Base-by-base conservation (phyloP, 441 rosid genomes). In the Viola pubescens region DNA sequence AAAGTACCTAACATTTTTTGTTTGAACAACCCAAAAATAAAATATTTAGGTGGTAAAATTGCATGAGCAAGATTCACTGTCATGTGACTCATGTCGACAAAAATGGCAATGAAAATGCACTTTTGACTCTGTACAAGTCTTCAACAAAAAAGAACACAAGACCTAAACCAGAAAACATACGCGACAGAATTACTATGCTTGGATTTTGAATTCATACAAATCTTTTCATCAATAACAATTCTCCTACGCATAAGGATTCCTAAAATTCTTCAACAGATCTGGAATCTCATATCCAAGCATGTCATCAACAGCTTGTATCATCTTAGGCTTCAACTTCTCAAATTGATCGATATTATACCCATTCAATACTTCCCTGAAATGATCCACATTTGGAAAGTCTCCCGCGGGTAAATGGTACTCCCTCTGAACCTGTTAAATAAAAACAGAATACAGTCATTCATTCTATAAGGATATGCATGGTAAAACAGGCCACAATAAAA, bases 251-350 rank as follows among this genome's bases (percentile, higher is more conserved):
- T 88, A 90, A 9, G 97, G 97, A 69, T 90, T 90, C 71, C 74
- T 75, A 71, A 90, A 90, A 63, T 60, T 77, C 73, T 86, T 88
- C 78, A 86, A 71, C 54, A 86, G 86, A 11, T 86, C 76, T 0
- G 96, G 97, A 55, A 90, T 90, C 72, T 88, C 95, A 52, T 90
- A 81, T 14, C 79, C 96, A 69, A 90, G 66, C 97, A 90, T 90
- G 68, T 90, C 94, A 67, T 90, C 97, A 7, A 90, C 88, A 4
- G 79, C 75, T 73, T 88, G 94, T 66, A 90, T 75, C 94, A 88
- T 81, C 75, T 87, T 87, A 4, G 97, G 87, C 69, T 85, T 87
- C 56, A 90, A 68, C 80, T 81, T 89, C 82, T 89, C 97, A 42
- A 89, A 89, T 50, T 82, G 83, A 72, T 89, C 95, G 2, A 90